Conservation (phyloP, 768 basidiomycete genomes). For the Austroboletus festivus region DNA sequence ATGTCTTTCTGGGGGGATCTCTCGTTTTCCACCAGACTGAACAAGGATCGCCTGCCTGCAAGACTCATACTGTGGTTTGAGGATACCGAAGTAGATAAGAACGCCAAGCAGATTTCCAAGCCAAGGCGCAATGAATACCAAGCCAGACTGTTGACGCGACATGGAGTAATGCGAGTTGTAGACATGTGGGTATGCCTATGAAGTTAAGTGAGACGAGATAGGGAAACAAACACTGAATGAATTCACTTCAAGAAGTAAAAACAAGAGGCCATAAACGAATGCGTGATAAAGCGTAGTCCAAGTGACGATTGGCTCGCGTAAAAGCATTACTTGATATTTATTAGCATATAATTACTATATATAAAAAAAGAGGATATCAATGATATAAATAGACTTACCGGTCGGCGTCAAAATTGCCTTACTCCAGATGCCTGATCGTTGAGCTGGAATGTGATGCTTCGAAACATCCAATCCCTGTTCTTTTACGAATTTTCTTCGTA, state of each 20-base stretch:
- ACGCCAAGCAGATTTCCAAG: conserved; percentile 26
- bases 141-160: conserved; percentile 22
- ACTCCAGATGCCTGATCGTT: conserved; percentile 15
- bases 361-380: no score
- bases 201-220: background rate
- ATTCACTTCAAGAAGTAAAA: conserved; percentile 27
- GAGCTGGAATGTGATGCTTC: background rate
- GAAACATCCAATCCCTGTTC: conserved; percentile 7
- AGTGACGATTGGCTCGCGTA: conserved; percentile 24
- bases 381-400: no score
- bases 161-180: conserved; percentile 20
- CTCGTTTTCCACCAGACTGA: conserved; percentile 15
- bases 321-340: conserved; percentile 26
- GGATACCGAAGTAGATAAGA: conserved; percentile 22
- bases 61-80: conserved; percentile 24
- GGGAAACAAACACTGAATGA: background rate
- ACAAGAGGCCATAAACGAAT: conserved; percentile 28
- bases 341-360: no score
- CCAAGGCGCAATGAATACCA: conserved; percentile 27
- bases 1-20: conserved; percentile 19
- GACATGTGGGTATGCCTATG: conserved; percentile 23
- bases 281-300: conserved; percentile 30
- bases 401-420: conserved; percentile 23
- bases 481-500: conserved; percentile 17
- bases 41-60: conserved; percentile 10